phyloP scores from a whole-genome alignment of 2,329 filamentous ascomycete genomes.

The Tolypocladium album region DNA sequence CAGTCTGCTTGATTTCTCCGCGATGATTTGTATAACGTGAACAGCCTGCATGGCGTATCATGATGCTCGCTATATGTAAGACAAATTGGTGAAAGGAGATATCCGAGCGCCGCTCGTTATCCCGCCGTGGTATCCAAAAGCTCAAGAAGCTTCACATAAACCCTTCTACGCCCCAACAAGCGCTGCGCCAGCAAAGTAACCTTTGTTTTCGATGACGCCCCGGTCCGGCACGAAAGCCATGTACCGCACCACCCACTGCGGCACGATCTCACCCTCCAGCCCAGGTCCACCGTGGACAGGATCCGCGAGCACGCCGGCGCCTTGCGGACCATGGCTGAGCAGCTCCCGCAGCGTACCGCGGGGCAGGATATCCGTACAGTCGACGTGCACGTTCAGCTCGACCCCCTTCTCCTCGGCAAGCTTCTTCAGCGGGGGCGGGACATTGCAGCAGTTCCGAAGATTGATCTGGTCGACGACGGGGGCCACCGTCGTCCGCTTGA shows the following conservation, averaged over 20 bases:
- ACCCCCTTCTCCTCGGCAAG: slow-evolving; percentile 77
- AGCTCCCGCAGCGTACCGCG: slow-evolving; percentile 76
- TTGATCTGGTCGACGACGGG: slow-evolving; percentile 95
- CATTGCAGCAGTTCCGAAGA: slow-evolving; percentile 87
- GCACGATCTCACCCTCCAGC: slow-evolving; percentile 66
- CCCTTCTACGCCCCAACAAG: slow-evolving; percentile 22
- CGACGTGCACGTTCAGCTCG: slow-evolving; percentile 85
- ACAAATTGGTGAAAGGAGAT: neutral
- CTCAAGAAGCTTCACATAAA: neutral
- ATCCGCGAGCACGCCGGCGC: slow-evolving; percentile 66
- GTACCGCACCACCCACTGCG: slow-evolving; percentile 95
- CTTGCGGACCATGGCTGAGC: slow-evolving; percentile 59
- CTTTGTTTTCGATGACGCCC: slow-evolving; percentile 96
- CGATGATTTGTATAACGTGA: neutral
- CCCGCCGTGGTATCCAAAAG: neutral
- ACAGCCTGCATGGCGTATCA: slow-evolving; percentile 1
- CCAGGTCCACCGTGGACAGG: slow-evolving; percentile 39
- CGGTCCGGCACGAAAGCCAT: slow-evolving; percentile 89
- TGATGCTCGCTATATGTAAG: slow-evolving; percentile 21
- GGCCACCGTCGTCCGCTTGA: slow-evolving; percentile 57
- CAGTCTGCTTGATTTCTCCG: neutral
- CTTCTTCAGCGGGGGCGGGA: slow-evolving; percentile 74
- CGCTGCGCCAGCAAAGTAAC: slow-evolving; percentile 85
- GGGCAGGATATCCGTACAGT: slow-evolving; percentile 86
- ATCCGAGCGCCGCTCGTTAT: neutral